Evolutionary conservation across 1,139 yeast genomes (phyloP), one percentile per base, ranked within the genome.

Genomic region (Diutina neorugosa): DNA sequence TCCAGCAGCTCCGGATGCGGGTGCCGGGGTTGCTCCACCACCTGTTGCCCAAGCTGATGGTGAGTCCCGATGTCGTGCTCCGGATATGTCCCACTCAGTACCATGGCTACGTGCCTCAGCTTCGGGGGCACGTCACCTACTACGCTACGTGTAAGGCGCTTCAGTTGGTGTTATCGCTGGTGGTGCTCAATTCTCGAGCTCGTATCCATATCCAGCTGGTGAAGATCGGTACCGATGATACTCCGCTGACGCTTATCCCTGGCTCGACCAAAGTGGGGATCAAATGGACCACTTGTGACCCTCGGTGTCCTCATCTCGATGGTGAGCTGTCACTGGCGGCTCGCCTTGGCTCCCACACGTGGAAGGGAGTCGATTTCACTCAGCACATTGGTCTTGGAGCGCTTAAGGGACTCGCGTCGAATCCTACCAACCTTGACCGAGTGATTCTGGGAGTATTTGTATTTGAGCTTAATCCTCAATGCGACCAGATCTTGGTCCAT

Each of bases 371-470:
- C 4, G 50, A 46, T 27, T 25, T 46, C 23, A 46, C 50, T 1
- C 20, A 14, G 1, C 25, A 18, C 21, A 23, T 46, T n/a, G 50
- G 50, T n/a, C 20, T 46, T 1, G 31, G 37, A 5, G 37, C 41
- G 3, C 37, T 46, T 5, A 46, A 27, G n/a, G 50, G 50, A 6
- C 31, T 46, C 7, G 31, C 20, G 4, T 19, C 44, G 6, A 27
- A 46, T 12, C 37, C 40, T 6, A 40, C 20, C 31, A 64, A 62
- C 47, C 60, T 74, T 23, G 82, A 81, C 55, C 62, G 85, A 47
- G 75, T 81, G 2, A 64, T 84, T 14, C 75, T 79, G 52, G 96
- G 96, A 0, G 69, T 85, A 8, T 88, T 89, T 63, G 79, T 87
- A 40, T 88, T 88, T 63, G 95, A 86, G 60, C 73, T 89, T 56